Conservation (phyloP, 352 stramenopile species). For the Globisporangium abappressorium region DNA sequence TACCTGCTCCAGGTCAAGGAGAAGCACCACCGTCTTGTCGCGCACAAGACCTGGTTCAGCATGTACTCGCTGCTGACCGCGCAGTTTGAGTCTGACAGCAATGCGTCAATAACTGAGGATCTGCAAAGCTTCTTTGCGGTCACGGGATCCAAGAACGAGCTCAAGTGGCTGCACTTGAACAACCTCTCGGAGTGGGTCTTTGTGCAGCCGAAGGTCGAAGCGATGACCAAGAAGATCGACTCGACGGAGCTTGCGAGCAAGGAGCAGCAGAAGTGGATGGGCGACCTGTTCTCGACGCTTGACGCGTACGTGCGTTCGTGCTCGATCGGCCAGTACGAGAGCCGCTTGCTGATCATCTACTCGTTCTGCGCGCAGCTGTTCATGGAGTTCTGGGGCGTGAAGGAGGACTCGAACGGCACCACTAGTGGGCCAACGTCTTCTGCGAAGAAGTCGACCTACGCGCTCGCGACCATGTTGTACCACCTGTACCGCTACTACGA, state of each 20-base stretch:
- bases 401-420: not conserved
- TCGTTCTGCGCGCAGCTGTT: slow-evolving; percentile 85
- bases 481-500: slow-evolving; percentile 95
- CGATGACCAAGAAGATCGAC: slow-evolving; percentile 3
- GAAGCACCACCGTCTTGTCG: slow-evolving; percentile 63
- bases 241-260: not conserved
- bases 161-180: slow-evolving; percentile 69
- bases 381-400: slow-evolving; percentile 59
- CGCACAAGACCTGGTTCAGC: slow-evolving; percentile 85
- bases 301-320: slow-evolving; percentile 91
- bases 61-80: slow-evolving; percentile 87
- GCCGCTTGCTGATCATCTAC: slow-evolving; percentile 86
- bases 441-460: slow-evolving; percentile 30
- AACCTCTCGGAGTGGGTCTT: slow-evolving; percentile 68
- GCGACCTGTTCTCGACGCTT: slow-evolving; percentile 84
- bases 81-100: slow-evolving; percentile 57
- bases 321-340: slow-evolving; percentile 90
- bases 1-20: slow-evolving; percentile 91
- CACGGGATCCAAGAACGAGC: slow-evolving; percentile 18
- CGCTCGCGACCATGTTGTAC: slow-evolving; percentile 88
- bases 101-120: slow-evolving; percentile 10
- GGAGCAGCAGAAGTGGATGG: slow-evolving; percentile 60
- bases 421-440: not conserved
- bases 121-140: slow-evolving; percentile 6
- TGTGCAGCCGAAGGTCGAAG: slow-evolving; percentile 16